These are phyloP conservation scores for Primulina tabacum DNA, from an alignment of 257 asterid species.

Conservation along the genomic window DNA sequence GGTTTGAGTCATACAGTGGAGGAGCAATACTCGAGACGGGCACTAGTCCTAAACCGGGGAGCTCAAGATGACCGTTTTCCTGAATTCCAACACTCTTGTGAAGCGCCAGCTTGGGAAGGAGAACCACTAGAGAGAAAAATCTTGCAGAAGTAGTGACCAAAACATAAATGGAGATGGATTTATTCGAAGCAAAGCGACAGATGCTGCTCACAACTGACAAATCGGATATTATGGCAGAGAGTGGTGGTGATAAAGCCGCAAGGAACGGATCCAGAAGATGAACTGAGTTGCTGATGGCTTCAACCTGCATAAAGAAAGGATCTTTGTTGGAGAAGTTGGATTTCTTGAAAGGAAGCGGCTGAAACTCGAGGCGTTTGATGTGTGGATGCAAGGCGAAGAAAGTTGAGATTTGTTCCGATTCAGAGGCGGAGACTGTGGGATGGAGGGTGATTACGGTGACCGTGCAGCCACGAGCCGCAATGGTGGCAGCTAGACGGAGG, in stretches of 20 bases:
- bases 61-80: conserved; percentile 7
- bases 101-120: conserved; percentile 27
- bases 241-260: conserved; percentile 30
- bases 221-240: conserved; percentile 40
- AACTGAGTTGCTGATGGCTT: conserved; percentile 35
- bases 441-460: conserved; percentile 42
- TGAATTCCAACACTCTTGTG: not conserved
- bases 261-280: conserved; percentile 39
- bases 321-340: conserved; percentile 34
- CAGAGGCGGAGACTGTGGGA: conserved; percentile 44
- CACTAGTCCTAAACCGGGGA: conserved; percentile 37
- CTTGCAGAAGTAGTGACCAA: conserved; percentile 37
- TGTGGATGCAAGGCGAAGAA: conserved; percentile 32
- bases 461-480: conserved; percentile 32
- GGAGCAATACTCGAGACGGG: conserved; percentile 41
- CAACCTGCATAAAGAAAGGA: conserved; percentile 45
- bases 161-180: conserved; percentile 18
- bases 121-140: conserved; percentile 34
- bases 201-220: conserved; percentile 16
- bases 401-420: conserved; percentile 31
- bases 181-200: conserved; percentile 15
- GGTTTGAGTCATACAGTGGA: conserved; percentile 28
- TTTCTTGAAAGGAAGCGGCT: conserved; percentile 30
- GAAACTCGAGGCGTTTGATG: conserved; percentile 34
- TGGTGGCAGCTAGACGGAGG: conserved; percentile 45